Evolutionary conservation across 75 land plant genomes (phyloP).

Genomic region (Pinus albicaulis): DNA sequence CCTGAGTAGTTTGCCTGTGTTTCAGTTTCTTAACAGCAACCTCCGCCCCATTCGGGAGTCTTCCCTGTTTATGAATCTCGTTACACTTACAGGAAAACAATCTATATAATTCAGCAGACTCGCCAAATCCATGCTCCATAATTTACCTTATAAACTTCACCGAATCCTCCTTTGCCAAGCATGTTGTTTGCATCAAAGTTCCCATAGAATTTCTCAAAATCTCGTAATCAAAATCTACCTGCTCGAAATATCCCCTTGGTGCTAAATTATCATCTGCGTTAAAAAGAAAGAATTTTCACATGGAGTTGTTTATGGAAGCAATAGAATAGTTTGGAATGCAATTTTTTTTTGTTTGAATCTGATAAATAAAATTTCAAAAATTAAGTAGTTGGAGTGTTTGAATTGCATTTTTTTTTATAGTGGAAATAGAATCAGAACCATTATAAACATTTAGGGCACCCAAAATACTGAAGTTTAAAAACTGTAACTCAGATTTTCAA

Average conservation of each 20-base stretch:
- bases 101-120: too few relatives aligned
- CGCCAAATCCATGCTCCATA: not conserved
- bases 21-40: slow-evolving; percentile 14
- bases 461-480: too few relatives aligned
- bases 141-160: not conserved
- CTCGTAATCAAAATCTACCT: not conserved
- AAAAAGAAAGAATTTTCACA: not conserved
- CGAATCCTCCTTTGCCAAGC: not conserved
- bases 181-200: not conserved
- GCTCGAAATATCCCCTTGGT: not conserved
- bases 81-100: not conserved
- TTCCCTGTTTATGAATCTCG: not conserved
- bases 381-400: too few relatives aligned
- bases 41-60: not conserved
- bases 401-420: too few relatives aligned
- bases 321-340: too few relatives aligned
- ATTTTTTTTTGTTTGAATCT: too few relatives aligned
- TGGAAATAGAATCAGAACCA: too few relatives aligned
- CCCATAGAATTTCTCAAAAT: not conserved
- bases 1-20: not conserved
- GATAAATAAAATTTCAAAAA: too few relatives aligned
- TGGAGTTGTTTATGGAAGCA: too few relatives aligned
- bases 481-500: too few relatives aligned
- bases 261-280: not conserved
- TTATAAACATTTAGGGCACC: too few relatives aligned